Base-by-base conservation (phyloP, 495 filamentous ascomycete genomes). In the Neohortaea acidophila region DNA sequence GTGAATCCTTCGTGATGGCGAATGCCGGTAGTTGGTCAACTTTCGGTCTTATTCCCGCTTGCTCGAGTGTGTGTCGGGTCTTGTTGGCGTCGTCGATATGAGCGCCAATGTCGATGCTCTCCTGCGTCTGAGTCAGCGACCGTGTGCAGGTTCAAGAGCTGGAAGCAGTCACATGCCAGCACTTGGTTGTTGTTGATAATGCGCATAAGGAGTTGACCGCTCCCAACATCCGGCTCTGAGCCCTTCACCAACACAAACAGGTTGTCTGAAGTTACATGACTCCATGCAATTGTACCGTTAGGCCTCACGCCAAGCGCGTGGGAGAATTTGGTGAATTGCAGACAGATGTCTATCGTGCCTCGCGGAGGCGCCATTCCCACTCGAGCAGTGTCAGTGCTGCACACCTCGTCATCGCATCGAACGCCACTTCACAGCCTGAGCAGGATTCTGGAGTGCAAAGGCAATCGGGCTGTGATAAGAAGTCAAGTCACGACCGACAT, bases 311-410 rank as follows among this genome's bases (percentile, higher is more conserved):
- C 52, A 18, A 22, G 38, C 3, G 56, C 48, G 35, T 29, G 24
- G 11, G 55, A 60, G 40, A 47, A 57, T 26, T 60, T 60, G 2
- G 51, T 14, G 7, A 44, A 15, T 7, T 29, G 31, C 13, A 49
- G 37, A 34, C 46, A 44, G n/a, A 49, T n/a, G 30, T 43, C 41
- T 9, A 41, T 39, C 32, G 40, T 31, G n/a, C n/a, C n/a, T n/a
- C n/a, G n/a, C n/a, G n/a, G n/a, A n/a, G n/a, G n/a, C n/a, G n/a
- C n/a, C n/a, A n/a, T n/a, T n/a, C n/a, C n/a, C n/a, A n/a, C n/a
- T n/a, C n/a, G n/a, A n/a, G n/a, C n/a, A n/a, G n/a, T n/a, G n/a
- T n/a, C n/a, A n/a, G n/a, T n/a, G n/a, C n/a, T n/a, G n/a, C n/a
- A n/a, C n/a, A n/a, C n/a, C n/a, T n/a, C n/a, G n/a, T n/a, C n/a